Percentiles rank a stretch among this genome's conserved stretches.
phyloP scores from a whole-genome alignment of 73 alveolate species.

The Diophrys sp. region DNA sequence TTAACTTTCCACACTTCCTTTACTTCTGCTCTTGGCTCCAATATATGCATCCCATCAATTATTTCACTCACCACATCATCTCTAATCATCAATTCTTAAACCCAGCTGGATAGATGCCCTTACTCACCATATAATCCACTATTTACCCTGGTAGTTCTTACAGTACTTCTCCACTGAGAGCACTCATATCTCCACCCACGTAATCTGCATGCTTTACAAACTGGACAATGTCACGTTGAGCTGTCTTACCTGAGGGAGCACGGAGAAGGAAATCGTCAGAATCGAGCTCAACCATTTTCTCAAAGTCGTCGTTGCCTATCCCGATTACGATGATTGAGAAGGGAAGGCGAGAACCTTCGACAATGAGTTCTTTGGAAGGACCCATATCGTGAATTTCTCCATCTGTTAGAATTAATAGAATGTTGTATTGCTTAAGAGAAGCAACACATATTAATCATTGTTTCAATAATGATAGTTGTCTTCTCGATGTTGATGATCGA shows the following conservation, averaged over 20 bases:
- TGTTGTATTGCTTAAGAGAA: conserved; percentile 36
- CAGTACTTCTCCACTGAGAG: conserved; percentile 54
- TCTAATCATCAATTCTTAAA: background rate
- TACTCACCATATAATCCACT: conserved; percentile 45
- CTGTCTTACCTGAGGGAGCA: conserved; percentile 45
- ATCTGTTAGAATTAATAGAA: conserved; percentile 55
- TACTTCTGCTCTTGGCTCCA: background rate
- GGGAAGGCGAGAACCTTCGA: conserved; percentile 64
- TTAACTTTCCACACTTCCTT: no score
- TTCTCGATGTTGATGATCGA: no score
- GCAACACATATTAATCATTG: no score
- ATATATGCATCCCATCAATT: background rate
- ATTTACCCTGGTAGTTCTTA: conserved; percentile 67
- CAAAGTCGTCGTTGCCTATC: conserved; percentile 62
- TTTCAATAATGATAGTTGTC: no score
- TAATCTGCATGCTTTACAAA: conserved; percentile 53
- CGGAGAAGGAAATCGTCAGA: conserved; percentile 51
- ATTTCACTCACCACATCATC: no score
- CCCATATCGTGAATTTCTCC: conserved; percentile 64
- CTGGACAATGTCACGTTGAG: conserved; percentile 69
- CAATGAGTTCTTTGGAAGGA: conserved; percentile 55
- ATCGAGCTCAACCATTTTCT: conserved; percentile 52
- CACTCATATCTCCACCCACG: conserved; percentile 22
- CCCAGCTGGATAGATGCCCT: conserved; percentile 41
- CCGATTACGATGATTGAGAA: conserved; percentile 71